Percentiles rank a stretch among this genome's conserved stretches.
Evolutionary conservation across 169 alveolate genomes (phyloP).

Genomic region (Plasmodium knowlesi): DNA sequence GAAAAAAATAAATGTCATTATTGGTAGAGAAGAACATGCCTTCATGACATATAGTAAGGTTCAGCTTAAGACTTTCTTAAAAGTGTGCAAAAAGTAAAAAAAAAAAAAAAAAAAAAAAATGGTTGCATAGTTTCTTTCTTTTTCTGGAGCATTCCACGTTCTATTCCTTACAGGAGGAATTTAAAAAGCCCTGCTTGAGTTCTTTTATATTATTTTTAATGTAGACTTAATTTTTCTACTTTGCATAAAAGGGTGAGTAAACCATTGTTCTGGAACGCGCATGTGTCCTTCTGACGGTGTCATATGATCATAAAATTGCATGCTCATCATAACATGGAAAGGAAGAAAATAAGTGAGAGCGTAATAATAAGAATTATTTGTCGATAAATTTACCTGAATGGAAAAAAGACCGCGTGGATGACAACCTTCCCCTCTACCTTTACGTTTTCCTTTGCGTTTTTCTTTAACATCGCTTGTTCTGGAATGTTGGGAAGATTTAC

Average conservation of each 20-base stretch:
- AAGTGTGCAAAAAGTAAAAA: neutral
- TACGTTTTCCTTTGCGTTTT: neutral
- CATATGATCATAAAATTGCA: neutral
- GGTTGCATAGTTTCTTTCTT: neutral
- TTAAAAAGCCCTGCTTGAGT: neutral
- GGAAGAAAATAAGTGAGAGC: neutral
- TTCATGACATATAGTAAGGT: neutral
- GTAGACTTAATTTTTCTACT: neutral
- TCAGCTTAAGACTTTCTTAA: neutral
- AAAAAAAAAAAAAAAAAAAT: neutral
- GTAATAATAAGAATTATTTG: neutral
- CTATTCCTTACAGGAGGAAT: neutral
- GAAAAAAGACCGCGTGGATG: neutral
- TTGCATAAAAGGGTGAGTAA: neutral
- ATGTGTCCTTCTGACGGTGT: neutral
- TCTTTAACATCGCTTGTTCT: neutral
- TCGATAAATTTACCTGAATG: neutral
- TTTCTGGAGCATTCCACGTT: neutral
- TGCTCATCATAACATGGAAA: neutral
- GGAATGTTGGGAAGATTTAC: neutral
- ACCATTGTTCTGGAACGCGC: neutral
- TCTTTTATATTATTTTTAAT: neutral
- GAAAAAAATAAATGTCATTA: neutral
- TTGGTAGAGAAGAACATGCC: neutral
- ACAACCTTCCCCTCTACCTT: neutral